Evolutionary conservation across 176 grass and related monocot genomes (phyloP), one percentile per base, ranked within the genome.

Genomic region (Elymus sibiricus): DNA sequence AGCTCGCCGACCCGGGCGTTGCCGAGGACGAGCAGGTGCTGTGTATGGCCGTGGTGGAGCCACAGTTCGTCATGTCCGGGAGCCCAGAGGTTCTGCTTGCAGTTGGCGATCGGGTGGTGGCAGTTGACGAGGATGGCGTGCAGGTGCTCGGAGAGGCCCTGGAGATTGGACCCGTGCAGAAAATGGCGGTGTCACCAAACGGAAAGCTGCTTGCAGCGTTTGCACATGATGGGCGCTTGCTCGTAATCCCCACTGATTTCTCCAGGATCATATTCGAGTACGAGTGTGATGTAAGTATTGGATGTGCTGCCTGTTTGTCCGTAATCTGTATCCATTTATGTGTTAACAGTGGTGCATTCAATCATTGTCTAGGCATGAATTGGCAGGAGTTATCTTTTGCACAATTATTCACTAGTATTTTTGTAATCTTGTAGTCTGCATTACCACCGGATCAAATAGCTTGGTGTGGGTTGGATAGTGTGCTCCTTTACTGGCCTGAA

Each of bases 391-490:
- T 70, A 17, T 19, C 49, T 56, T 73, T 82, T 37, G 9, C 19
- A 82, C 21, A 75, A 3, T 1, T 74, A 13, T 76, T 70, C 47
- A 86, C 82, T 44, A 74, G 11, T 80, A 29, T 34, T 64, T 51
- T 55, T 47, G 38, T 34, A 55, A 74, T 87, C 31, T 85, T 81
- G 46, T 80, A 98, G 93, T 98, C 97, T 53, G 88, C 97, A 59
- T 92, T 98, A 71, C 97, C 97, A 86, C 97, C 97, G 9, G 94
- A 95, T 70, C 97, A 95, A 86, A 92, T 98, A 81, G 93, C 90
- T 76, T 98, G 96, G 96, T 98, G 93, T 55, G 93, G 93, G n/a
- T 58, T 95, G 75, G 96, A 98, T 81, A 95, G 97, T 14, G 97
- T 98, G 74, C 93, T 98, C 24, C 90, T 98, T 16, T 95, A 95